These are phyloP conservation scores for Penicillium malachiteum DNA, from an alignment of 495 filamentous ascomycete genomes.

Conservation along the genomic window DNA sequence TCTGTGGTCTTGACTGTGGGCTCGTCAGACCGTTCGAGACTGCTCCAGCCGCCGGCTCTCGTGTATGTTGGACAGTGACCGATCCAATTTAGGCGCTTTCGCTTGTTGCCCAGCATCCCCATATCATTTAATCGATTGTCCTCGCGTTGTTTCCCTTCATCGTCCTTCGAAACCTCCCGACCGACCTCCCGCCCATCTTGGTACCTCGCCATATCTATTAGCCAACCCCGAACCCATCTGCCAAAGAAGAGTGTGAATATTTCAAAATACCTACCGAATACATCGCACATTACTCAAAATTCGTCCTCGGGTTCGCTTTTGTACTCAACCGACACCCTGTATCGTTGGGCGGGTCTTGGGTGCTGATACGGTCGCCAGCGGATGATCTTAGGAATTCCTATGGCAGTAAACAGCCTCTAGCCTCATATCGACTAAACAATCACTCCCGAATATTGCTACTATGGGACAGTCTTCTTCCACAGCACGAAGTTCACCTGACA, in stretches of 20 bases:
- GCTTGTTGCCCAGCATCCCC: not conserved
- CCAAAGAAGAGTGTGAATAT: too few species aligned
- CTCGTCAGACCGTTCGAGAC: constrained; percentile 20
- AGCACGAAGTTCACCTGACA: constrained; percentile 38
- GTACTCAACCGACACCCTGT: too few species aligned
- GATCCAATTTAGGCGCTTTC: not conserved
- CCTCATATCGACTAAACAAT: constrained; percentile 15
- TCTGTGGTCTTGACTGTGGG: constrained; percentile 17
- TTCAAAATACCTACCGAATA: not conserved
- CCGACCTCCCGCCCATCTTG: not conserved
- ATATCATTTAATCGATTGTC: not conserved
- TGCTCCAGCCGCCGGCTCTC: not conserved
- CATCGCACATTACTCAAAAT: not conserved
- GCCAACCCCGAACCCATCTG: too few species aligned
- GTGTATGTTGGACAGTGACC: not conserved
- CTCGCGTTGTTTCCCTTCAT: not conserved
- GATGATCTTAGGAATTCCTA: constrained; percentile 16
- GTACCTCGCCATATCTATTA: not conserved
- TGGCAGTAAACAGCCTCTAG: constrained; percentile 37
- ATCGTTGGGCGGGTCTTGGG: not conserved
- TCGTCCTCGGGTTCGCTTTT: not conserved
- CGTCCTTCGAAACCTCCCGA: not conserved
- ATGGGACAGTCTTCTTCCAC: constrained; percentile 52
- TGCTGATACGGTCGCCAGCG: constrained; percentile 13
- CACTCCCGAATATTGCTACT: constrained; percentile 32